Evolutionary conservation across 768 basidiomycete genomes (phyloP), one percentile per base, ranked within the genome.

Genomic region (Lactarius evosmus): DNA sequence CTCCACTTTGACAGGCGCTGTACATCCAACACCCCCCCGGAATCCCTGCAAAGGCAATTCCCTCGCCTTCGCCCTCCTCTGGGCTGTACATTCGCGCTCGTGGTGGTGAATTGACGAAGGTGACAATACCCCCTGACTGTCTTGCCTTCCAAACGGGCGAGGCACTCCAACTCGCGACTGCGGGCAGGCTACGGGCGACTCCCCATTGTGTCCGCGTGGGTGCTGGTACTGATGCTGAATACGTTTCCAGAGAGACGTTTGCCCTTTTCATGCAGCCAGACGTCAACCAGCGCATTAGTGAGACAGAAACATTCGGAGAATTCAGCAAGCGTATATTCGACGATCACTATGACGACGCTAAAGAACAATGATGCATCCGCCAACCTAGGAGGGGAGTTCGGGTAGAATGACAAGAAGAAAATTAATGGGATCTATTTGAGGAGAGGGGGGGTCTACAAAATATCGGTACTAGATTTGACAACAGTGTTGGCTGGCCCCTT

Each of bases 131-230:
- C 4, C 71, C 77, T 19, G 84, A 91, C 71, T 92, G 88, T 70
- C 76, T 96, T 57, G 96, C 95, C 3, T 98, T 99, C 75, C 97
- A 99, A 74, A 98, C 95, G 0, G 97, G 97, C 7, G 95, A 99
- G 76, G 93, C 96, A 9, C 83, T 99, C 25, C 88, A 97, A 73
- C 79, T 98, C 27, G 88, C 95, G 27, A 98, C 96, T 1, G 85
- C 81, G 11, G 85, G 87, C 16, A 83, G 80, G 60, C 79, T 99
- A 17, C 83, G 87, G 49, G 97, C 97, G 0, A 99, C 97, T 0
- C 96, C 96, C 14, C 96, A 98, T 69, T 97, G 92, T 68, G 96
- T 98, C 49, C 84, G 87, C 65, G 86, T 93, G 6, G 92, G 87
- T 7, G 74, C 74, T 4, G 77, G 76, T 40, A 63, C 74, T 57